Percentiles rank a stretch among this genome's conserved stretches.
Conservation (phyloP, 306 rosid species). For the Argentina anserina region DNA sequence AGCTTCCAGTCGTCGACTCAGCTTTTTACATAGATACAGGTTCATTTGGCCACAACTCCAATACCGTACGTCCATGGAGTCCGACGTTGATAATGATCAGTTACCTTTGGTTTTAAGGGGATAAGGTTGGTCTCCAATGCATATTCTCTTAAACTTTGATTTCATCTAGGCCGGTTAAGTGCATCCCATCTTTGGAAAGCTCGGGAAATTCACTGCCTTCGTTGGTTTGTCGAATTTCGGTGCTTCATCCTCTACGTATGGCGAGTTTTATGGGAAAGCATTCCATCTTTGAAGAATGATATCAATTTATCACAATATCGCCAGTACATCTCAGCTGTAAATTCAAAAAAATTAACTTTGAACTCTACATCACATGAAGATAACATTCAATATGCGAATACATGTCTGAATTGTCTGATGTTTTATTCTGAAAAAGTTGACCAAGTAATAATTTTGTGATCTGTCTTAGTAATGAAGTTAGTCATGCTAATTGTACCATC, state of each 20-base stretch:
- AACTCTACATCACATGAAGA: background rate
- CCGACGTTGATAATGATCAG: background rate
- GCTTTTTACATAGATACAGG: background rate
- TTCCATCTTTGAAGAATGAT: background rate
- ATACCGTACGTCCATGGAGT: background rate
- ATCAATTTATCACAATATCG: background rate
- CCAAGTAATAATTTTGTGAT: background rate
- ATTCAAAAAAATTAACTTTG: background rate
- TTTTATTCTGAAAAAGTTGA: background rate
- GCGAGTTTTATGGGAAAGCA: background rate
- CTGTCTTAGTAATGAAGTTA: background rate
- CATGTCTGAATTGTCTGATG: too few relatives aligned
- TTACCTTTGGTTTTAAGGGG: background rate
- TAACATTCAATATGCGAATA: background rate
- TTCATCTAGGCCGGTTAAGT: background rate
- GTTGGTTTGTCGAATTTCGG: background rate
- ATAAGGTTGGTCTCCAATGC: background rate
- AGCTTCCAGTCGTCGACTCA: background rate
- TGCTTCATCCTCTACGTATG: background rate
- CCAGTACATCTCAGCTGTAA: background rate
- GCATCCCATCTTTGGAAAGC: too few relatives aligned
- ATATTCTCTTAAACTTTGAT: too few relatives aligned
- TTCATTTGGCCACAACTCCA: background rate
- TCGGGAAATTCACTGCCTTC: background rate
- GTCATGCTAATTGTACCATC: background rate